Conservation (phyloP, 257 asterid genomes). For the Lantana camara region DNA sequence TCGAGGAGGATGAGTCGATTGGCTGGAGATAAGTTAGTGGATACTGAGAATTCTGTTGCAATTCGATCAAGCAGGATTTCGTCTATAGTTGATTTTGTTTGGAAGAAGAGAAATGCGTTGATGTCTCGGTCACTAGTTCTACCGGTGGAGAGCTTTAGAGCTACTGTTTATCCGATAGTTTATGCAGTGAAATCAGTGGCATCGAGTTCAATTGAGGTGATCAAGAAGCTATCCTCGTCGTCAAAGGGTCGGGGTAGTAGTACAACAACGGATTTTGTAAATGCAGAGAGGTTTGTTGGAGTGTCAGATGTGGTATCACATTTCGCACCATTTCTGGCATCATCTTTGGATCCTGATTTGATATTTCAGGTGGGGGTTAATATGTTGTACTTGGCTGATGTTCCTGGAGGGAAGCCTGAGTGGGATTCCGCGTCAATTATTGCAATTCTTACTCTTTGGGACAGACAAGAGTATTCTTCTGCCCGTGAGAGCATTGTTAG, state of each 20-base stretch:
- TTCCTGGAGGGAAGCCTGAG: no score
- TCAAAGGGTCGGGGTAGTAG: constrained; percentile 44
- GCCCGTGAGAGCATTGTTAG: constrained; percentile 96
- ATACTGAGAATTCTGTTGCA: constrained; percentile 89
- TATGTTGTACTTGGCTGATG: no score
- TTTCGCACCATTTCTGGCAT: constrained; percentile 86
- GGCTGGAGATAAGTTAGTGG: constrained; percentile 92
- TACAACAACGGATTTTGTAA: constrained; percentile 39
- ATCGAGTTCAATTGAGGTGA: constrained; percentile 81
- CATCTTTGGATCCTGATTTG: constrained; percentile 88
- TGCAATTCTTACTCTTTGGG: no score
- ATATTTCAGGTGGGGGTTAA: constrained; percentile 93
- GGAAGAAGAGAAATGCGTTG: constrained; percentile 76
- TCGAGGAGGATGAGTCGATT: constrained; percentile 90
- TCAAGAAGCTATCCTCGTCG: constrained; percentile 77
- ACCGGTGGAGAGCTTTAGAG: constrained; percentile 90
- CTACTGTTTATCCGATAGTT: constrained; percentile 75
- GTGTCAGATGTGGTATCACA: constrained; percentile 95
- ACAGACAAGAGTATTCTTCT: no score
- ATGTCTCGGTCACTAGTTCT: constrained; percentile 79
- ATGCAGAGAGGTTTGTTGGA: constrained; percentile 81
- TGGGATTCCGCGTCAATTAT: no score
- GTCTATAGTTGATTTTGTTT: constrained; percentile 77
- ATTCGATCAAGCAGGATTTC: constrained; percentile 90
- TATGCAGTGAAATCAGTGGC: constrained; percentile 89